Evolutionary conservation across 169 alveolate genomes (phyloP), one percentile per base, ranked within the genome.

Genomic region (Perkinsus olseni): DNA sequence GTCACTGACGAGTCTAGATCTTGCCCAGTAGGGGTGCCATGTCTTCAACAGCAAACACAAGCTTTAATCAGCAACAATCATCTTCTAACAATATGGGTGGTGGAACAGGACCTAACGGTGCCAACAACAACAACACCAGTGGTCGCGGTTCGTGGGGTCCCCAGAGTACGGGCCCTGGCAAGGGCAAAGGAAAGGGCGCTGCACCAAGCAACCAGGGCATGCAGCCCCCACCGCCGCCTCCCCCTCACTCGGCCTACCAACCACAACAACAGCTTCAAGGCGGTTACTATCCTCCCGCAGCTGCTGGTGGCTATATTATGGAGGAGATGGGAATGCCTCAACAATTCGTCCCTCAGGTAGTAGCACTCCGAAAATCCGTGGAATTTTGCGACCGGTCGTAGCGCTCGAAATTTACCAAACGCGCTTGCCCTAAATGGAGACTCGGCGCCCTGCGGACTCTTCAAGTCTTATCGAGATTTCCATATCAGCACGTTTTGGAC

Each of bases 1-100:
- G 82, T 62, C 82, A 62, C 82, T 62, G 82, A 62, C 82, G 82
- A 62, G 82, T 62, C 82, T 62, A 62, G 82, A 62, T 62, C 82
- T 62, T 62, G 82, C 82, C 82, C 82, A 62, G 82, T 62, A 6
- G 82, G 82, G 82, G 82, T 62, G 82, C 82, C 82, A 62, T 62
- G 82, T 62, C 82, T 62, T 6, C 82, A 62, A 62, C 13, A 62
- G 82, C 82, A 62, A 62, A 62, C 31, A 62, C 82, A 62, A 62
- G 82, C 34, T 21, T 62, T 62, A 62, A 62, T 62, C 82, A 62
- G 82, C 82, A 62, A 62, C 82, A 62, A 62, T 62, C 82, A 62
- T 62, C 82, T 62, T 40, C 50, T 40, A 40, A 40, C 50, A 40
- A 40, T 40, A 62, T 62, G 82, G 82, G 82, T 40, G 50, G 50